These are phyloP conservation scores for Fusarium paranaense DNA, from an alignment of 2,329 filamentous ascomycete genomes.

Conservation along the genomic window DNA sequence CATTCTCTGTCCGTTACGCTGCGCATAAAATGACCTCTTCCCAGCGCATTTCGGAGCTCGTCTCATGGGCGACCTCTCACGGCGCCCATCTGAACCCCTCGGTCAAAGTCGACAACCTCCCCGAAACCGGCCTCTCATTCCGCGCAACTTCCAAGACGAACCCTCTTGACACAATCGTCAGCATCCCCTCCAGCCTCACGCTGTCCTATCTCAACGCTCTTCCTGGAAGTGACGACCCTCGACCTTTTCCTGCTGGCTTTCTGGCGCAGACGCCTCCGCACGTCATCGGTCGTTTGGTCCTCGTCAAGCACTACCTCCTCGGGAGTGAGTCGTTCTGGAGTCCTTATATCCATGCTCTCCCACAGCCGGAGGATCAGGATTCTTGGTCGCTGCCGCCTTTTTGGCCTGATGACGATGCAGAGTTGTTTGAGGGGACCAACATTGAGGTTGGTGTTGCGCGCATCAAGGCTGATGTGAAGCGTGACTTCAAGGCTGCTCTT, in stretches of 20 bases:
- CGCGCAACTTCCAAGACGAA: constrained; percentile 56
- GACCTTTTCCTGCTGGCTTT: constrained; percentile 61
- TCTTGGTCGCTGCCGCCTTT: constrained; percentile 70
- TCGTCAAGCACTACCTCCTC: constrained; percentile 74
- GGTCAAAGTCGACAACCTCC: constrained; percentile 65
- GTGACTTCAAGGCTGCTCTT: constrained; percentile 59
- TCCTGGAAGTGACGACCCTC: constrained; percentile 29
- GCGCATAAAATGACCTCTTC: constrained; percentile 21
- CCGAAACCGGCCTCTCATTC: constrained; percentile 65
- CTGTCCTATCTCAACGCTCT: constrained; percentile 71
- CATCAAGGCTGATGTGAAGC: constrained; percentile 59
- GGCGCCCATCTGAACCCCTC: constrained; percentile 62
- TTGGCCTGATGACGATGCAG: constrained; percentile 71
- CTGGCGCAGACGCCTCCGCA: constrained; percentile 64
- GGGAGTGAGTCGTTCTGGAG: constrained; percentile 72
- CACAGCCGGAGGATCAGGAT: constrained; percentile 65
- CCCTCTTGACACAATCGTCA: constrained; percentile 59
- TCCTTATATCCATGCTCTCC: constrained; percentile 74
- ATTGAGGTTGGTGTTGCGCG: constrained; percentile 61
- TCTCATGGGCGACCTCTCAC: constrained; percentile 61
- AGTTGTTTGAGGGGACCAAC: constrained; percentile 66
- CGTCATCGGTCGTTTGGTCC: constrained; percentile 74
- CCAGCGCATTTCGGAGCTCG: constrained; percentile 49
- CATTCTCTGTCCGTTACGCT: not conserved
- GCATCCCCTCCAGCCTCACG: constrained; percentile 63